Evolutionary conservation across 495 filamentous ascomycete genomes (phyloP).

Genomic region (Aspergillus homomorphus): DNA sequence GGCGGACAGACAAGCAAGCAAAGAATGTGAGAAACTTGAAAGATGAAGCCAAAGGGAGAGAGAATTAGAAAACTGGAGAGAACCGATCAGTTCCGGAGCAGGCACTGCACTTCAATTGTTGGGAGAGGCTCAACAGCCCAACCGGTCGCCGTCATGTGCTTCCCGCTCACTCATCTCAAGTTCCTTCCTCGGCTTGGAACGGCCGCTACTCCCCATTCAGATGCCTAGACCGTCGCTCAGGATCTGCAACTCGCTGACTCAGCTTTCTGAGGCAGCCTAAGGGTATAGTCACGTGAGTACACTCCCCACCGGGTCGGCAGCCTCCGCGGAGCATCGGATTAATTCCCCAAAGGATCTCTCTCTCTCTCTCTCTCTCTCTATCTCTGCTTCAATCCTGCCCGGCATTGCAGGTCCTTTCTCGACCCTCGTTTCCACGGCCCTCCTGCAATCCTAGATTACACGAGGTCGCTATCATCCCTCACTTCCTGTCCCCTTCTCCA

Average conservation of each 20-base stretch:
- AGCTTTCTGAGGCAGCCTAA: not conserved
- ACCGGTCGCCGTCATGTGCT: slow-evolving; percentile 16
- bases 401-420: not conserved
- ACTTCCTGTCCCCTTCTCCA: slow-evolving; percentile 26
- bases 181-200: slow-evolving; percentile 7
- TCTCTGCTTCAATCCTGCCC: too few relatives aligned
- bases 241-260: slow-evolving; percentile 2
- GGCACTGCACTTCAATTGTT: too few relatives aligned
- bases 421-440: not conserved
- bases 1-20: not conserved
- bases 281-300: not conserved
- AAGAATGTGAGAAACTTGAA: not conserved
- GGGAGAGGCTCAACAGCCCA: slow-evolving; percentile 24
- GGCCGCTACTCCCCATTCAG: slow-evolving; percentile 12
- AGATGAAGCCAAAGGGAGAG: slow-evolving; percentile 1
- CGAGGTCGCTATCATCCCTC: slow-evolving; percentile 12
- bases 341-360: not conserved
- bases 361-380: too few relatives aligned
- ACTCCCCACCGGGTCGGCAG: not conserved
- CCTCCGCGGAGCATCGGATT: slow-evolving; percentile 7
- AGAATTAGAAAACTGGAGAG: not conserved
- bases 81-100: too few relatives aligned
- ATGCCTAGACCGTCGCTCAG: not conserved
- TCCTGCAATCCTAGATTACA: not conserved
- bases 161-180: not conserved